phyloP scores from a whole-genome alignment of 192 early-diverging fungal species.

The Glomus cerebriforme region DNA sequence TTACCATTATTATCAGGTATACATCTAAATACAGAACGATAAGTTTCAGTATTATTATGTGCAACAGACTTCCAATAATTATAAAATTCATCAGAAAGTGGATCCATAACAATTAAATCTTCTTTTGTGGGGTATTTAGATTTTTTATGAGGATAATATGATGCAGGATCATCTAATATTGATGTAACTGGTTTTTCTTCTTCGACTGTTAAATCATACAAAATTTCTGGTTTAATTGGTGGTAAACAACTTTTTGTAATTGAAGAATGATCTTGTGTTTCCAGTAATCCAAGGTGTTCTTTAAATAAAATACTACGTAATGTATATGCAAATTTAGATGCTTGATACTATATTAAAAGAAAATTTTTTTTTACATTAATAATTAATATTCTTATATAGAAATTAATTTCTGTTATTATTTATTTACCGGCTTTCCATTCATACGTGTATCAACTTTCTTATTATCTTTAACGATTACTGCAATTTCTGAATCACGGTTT shows the following conservation, averaged over 20 bases:
- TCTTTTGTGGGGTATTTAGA: constrained; percentile 34
- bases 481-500: constrained; percentile 86
- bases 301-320: constrained; percentile 76
- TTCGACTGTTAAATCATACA: not conserved
- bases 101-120: constrained; percentile 63
- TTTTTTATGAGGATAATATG: not conserved
- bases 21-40: constrained; percentile 80
- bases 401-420: not conserved
- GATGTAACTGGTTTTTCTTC: not conserved
- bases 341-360: constrained; percentile 59
- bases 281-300: constrained; percentile 79
- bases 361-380: not conserved
- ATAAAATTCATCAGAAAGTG: constrained; percentile 69
- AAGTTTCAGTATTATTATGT: constrained; percentile 63
- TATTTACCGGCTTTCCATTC: constrained; percentile 63
- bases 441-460: constrained; percentile 68
- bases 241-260: constrained; percentile 43
- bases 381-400: not conserved
- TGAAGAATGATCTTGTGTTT: constrained; percentile 41
- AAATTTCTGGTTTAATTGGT: constrained; percentile 36
- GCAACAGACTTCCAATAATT: constrained; percentile 65
- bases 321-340: constrained; percentile 71
- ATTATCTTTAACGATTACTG: constrained; percentile 79
- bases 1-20: constrained; percentile 82
- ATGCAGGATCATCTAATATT: not conserved